Conservation (phyloP, 2,329 filamentous ascomycete species). For the Cercospora citrullina region DNA sequence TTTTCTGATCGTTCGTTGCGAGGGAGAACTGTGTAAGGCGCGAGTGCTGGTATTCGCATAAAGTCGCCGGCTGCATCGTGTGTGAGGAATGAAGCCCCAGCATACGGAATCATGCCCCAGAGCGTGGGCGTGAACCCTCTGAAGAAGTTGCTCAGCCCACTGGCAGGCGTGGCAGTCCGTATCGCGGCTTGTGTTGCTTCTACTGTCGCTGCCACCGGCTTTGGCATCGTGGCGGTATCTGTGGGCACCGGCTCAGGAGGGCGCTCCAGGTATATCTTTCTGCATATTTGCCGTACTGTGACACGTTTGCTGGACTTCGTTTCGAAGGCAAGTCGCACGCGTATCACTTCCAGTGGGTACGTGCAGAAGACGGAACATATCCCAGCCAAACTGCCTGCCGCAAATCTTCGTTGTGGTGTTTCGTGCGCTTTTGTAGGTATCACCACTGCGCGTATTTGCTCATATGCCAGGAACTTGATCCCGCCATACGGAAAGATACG, state of each 20-base stretch:
- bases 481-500: constrained; percentile 96
- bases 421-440: constrained; percentile 74
- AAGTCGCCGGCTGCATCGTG: constrained; percentile 89
- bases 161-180: constrained; percentile 58
- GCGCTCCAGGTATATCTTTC: constrained; percentile 81
- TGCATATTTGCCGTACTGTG: constrained; percentile 73
- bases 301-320: constrained; percentile 73
- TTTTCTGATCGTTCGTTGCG: constrained; percentile 48
- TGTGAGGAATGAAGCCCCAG: constrained; percentile 90
- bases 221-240: constrained; percentile 23
- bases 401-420: constrained; percentile 72
- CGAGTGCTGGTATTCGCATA: constrained; percentile 67
- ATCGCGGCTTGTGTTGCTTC: constrained; percentile 49
- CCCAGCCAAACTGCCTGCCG: constrained; percentile 74
- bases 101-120: constrained; percentile 94
- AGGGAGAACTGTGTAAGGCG: constrained; percentile 73
- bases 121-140: constrained; percentile 88
- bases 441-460: constrained; percentile 80
- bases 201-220: constrained; percentile 42
- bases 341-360: constrained; percentile 89
- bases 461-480: constrained; percentile 97
- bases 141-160: constrained; percentile 87
- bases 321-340: constrained; percentile 92
- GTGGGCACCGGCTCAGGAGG: constrained; percentile 38
- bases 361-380: constrained; percentile 93